Percentiles rank a stretch among this genome's conserved stretches.
These are phyloP conservation scores for Sclerotinia trifoliorum DNA, from an alignment of 2,329 filamentous ascomycete species.

Conservation along the genomic window DNA sequence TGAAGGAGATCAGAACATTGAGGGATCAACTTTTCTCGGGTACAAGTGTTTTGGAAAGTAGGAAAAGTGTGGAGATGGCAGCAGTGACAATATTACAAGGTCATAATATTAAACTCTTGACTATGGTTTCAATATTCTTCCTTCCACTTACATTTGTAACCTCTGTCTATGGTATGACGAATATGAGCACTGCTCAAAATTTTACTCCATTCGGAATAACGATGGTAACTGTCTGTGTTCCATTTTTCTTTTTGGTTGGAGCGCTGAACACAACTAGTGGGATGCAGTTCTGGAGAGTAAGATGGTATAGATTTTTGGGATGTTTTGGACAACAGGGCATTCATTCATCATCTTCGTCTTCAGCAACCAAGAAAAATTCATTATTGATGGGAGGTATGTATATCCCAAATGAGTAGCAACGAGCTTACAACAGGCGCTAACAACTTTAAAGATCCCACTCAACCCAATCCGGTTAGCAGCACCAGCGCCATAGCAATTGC, in stretches of 20 bases:
- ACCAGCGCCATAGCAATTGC: not conserved
- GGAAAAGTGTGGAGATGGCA: constrained; percentile 57
- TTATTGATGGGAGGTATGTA: constrained; percentile 8
- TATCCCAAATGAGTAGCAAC: not conserved
- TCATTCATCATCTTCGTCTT: not conserved
- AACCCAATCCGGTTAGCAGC: not conserved
- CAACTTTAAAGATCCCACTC: not conserved
- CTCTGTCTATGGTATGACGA: constrained; percentile 55
- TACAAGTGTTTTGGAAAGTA: constrained; percentile 60
- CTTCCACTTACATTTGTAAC: constrained; percentile 62
- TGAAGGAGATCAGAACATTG: constrained; percentile 55
- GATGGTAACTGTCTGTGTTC: constrained; percentile 45
- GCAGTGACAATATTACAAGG: constrained; percentile 56
- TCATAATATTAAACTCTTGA: constrained; percentile 60
- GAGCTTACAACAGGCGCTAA: not conserved
- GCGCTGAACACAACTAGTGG: constrained; percentile 45
- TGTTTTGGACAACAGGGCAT: constrained; percentile 17
- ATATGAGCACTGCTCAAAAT: constrained; percentile 44
- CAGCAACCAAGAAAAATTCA: not conserved
- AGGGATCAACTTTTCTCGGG: constrained; percentile 63
- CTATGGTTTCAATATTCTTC: constrained; percentile 55
- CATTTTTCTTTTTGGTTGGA: constrained; percentile 50
- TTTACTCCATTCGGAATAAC: constrained; percentile 48
- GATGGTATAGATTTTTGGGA: constrained; percentile 27
- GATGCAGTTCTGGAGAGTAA: constrained; percentile 36